phyloP scores from a whole-genome alignment of 2,329 filamentous ascomycete species.

The Seiridium cupressi region DNA sequence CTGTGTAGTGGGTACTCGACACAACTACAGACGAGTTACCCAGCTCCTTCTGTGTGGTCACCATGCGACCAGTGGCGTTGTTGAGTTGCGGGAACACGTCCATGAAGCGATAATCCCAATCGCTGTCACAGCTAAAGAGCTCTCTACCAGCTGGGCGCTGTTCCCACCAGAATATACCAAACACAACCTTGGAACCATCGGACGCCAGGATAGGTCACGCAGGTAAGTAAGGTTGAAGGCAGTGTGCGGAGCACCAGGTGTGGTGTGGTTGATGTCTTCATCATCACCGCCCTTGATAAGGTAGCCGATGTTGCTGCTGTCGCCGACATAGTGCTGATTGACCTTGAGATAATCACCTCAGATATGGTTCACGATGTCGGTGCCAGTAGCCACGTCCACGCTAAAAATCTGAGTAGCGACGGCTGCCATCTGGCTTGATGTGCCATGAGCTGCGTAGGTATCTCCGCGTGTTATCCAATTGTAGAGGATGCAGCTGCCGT shows the following conservation, averaged over 20 bases:
- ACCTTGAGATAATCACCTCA: conserved; percentile 27
- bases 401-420: conserved; percentile 27
- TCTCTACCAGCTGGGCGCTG: conserved; percentile 31
- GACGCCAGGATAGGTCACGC: conserved; percentile 27
- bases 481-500: conserved; percentile 33
- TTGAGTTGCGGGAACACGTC: conserved; percentile 38
- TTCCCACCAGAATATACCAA: conserved; percentile 24
- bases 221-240: conserved; percentile 9
- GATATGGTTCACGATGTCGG: conserved; percentile 27
- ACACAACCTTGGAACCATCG: conserved; percentile 24
- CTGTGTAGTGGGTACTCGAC: conserved; percentile 25
- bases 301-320: conserved; percentile 19
- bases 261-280: conserved; percentile 28
- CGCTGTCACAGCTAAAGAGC: conserved; percentile 35
- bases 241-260: conserved; percentile 12
- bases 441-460: conserved; percentile 35
- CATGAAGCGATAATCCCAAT: conserved; percentile 41
- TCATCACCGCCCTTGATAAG: conserved; percentile 23
- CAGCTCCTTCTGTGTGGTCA: conserved; percentile 36
- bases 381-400: conserved; percentile 37
- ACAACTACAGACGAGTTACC: conserved; percentile 36
- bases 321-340: conserved; percentile 18
- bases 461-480: conserved; percentile 36
- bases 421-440: conserved; percentile 19
- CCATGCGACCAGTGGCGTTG: conserved; percentile 14